These are phyloP conservation scores for Arthrobotrys sphaeroides DNA, from an alignment of 2,329 filamentous ascomycete species.

Conservation along the genomic window DNA sequence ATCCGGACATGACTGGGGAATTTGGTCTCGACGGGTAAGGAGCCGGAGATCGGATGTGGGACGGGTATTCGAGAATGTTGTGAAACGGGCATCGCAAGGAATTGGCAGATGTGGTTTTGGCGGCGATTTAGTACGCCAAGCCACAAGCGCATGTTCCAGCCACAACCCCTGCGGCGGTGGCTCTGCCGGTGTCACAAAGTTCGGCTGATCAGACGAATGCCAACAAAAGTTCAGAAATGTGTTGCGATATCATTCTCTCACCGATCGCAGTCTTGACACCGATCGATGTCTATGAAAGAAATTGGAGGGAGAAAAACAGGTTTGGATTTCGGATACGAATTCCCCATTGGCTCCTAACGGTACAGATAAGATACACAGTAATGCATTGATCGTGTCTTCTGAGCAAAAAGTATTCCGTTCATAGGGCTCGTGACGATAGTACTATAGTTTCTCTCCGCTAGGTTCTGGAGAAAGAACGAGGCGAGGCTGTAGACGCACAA, in stretches of 20 bases:
- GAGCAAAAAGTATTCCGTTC: not conserved
- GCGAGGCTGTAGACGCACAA: constrained; percentile 17
- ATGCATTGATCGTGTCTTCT: not conserved
- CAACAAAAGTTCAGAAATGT: no score
- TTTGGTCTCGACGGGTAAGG: not conserved
- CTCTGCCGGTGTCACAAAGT: constrained; percentile 23
- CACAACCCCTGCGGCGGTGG: constrained; percentile 19
- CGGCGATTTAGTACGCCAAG: constrained; percentile 10
- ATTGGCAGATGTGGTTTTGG: not conserved
- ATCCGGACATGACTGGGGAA: constrained; percentile 39
- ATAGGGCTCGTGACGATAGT: constrained; percentile 11
- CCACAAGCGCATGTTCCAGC: constrained; percentile 24
- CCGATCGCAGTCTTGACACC: not conserved
- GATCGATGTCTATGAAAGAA: not conserved
- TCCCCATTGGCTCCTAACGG: not conserved
- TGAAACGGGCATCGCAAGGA: constrained; percentile 14
- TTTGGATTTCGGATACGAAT: constrained; percentile 6
- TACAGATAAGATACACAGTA: not conserved
- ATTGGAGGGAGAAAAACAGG: not conserved
- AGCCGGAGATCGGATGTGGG: constrained; percentile 5
- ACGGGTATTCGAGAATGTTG: not conserved
- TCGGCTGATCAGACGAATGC: not conserved
- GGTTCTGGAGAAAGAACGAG: constrained; percentile 14
- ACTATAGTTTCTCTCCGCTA: constrained; percentile 3
- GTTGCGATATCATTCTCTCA: not conserved